Base-by-base conservation (phyloP, 345 rosid species). In the Eucalyptus leucophloia region DNA sequence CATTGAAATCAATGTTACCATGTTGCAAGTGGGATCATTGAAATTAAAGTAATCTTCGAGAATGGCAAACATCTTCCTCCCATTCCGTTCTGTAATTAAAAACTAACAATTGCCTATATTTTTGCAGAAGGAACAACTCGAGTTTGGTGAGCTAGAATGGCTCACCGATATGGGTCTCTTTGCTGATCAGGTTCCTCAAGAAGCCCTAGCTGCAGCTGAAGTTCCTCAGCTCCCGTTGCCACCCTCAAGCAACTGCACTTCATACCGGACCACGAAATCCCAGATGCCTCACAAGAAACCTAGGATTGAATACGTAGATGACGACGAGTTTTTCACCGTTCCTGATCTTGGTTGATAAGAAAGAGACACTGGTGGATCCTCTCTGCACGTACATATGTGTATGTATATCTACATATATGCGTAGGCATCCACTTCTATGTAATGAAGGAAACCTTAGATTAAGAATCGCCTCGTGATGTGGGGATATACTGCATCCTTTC, bases 101-200 rank as follows among this genome's bases (percentile, higher is more conserved):
- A 77, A 77, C 85, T 65, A n/a, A 60, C 26, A 24, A 40, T 47
- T 67, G 42, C n/a, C 62, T 81, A 9, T 24, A 37, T 18, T 86
- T 72, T 44, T 51, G 85, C 95, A 96, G 98, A 96, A 97, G 89
- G 99, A 93, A 89, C 96, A 95, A 17, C 93, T 96, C 69, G 97
- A 96, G 92, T 89, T 95, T 6, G 99, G 98, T 58, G 99, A 95
- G 92, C 90, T 98, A 4, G 97, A 96, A 15, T 98, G 98, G 99
- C 92, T 98, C 92, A 90, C 95, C 28, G 99, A 98, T 86, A 93
- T 95, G 94, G 91, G 96, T 86, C 91, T 96, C 81, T 96, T 97
- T 40, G 90, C 93, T 19, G 98, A 98, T 87, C 95, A 95, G 83
- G 88, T 94, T 87, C 94, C 94, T 53, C 92, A 94, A 34, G 96